Evolutionary conservation across 202 grass and related monocot species (phyloP).

Genomic region (Panicum hallii): DNA sequence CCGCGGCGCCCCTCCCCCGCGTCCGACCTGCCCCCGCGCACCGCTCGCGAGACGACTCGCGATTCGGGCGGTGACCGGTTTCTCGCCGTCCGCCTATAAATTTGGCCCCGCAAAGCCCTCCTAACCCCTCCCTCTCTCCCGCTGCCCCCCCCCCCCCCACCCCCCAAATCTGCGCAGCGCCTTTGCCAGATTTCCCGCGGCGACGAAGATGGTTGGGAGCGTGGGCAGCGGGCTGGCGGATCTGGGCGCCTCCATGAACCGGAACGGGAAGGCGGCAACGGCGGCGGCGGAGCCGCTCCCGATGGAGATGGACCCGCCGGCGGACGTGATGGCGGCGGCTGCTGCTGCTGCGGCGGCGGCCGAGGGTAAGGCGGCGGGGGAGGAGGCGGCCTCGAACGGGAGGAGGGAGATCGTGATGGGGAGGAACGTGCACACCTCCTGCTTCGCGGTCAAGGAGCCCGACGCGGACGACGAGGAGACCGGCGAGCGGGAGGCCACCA

Average conservation of each 20-base stretch:
- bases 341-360: not conserved
- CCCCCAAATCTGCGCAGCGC: slow-evolving; percentile 47
- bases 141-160: not conserved
- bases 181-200: not conserved
- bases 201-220: slow-evolving; percentile 69
- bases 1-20: slow-evolving; percentile 26
- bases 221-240: slow-evolving; percentile 59
- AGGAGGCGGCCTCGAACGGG: slow-evolving; percentile 5
- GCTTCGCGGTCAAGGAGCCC: slow-evolving; percentile 74
- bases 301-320: slow-evolving; percentile 54
- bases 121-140: not conserved
- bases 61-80: not conserved
- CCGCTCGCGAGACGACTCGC: not conserved
- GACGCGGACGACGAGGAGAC: slow-evolving; percentile 84
- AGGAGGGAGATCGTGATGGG: slow-evolving; percentile 73
- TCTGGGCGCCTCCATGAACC: slow-evolving; percentile 27
- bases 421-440: slow-evolving; percentile 77
- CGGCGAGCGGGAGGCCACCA: slow-evolving; percentile 80
- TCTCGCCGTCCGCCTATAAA: slow-evolving; percentile 23
- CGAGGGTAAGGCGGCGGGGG: not conserved
- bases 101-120: slow-evolving; percentile 34
- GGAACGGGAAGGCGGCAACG: slow-evolving; percentile 6
- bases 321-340: slow-evolving; percentile 8
- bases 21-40: not conserved
- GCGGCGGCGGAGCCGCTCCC: slow-evolving; percentile 42